A percentile compares a stretch with the other conserved stretches of the same genome.
Conservation (phyloP, 176 grass and related monocot species). For the Musa beccarii region DNA sequence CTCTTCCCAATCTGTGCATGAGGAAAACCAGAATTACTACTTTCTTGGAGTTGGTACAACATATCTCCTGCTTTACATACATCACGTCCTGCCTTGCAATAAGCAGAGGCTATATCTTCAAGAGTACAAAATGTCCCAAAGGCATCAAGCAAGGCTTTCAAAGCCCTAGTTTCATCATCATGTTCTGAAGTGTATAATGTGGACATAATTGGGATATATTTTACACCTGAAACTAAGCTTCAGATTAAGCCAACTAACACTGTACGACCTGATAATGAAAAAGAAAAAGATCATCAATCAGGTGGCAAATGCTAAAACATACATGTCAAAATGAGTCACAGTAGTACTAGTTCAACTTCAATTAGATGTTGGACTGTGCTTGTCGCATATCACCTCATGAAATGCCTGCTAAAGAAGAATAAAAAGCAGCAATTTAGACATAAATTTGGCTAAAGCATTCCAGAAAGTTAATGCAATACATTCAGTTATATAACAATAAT, state of each 20-base stretch:
- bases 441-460: not conserved
- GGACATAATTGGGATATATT: not conserved
- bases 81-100: constrained; percentile 59
- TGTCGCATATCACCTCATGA: not conserved
- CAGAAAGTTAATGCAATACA: not conserved
- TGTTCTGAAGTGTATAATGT: constrained; percentile 15
- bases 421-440: not conserved
- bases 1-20: constrained; percentile 30
- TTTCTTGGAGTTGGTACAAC: constrained; percentile 45
- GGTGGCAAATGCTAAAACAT: not conserved
- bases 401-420: not conserved
- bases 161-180: constrained; percentile 48
- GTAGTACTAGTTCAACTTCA: not conserved
- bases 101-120: constrained; percentile 80
- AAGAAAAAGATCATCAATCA: not conserved
- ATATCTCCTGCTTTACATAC: constrained; percentile 62
- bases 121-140: constrained; percentile 59
- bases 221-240: not conserved
- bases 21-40: constrained; percentile 22
- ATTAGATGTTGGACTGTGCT: not conserved
- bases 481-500: not conserved
- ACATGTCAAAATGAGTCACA: not conserved
- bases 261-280: not conserved
- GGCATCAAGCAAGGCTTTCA: constrained; percentile 62
- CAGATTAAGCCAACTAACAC: not conserved